Base-by-base conservation (phyloP, 257 asterid genomes). In the Paraleonurus japonicus region DNA sequence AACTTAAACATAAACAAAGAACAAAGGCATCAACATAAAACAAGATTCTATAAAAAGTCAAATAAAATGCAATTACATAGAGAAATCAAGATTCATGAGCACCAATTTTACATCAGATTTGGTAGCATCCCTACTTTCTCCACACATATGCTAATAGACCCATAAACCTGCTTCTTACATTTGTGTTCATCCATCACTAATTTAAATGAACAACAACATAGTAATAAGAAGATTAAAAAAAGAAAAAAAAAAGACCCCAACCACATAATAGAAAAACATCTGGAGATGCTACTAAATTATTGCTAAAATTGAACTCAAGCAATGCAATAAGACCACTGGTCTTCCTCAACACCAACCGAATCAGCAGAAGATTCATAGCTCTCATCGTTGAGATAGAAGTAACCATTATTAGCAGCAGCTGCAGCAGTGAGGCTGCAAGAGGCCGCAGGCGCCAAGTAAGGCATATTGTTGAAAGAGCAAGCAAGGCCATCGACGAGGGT, bases 381-480 rank as follows among this genome's bases (percentile, higher is more conserved):
- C 75, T 86, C 97, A 28, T 90, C 95, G 23, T 69, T 76, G 84
- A 84, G 72, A 53, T 73, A 85, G 58, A 79, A 86, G 76, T 78
- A 87, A 13, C 87, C 85, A 22, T 72, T 74, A 35, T 67, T 82
- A n/a, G 75, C 83, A 37, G 51, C 78, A 13, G 76, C 83, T 30
- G 55, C 80, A n/a, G 88, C 90, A 33, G 83, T 84, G 54, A 88
- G 33, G 67, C 88, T 67, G 74, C 90, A 89, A 39, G 89, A 75
- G 12, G 88, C 75, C 0, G 79, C 71, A 0, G 87, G 75, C 0
- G 80, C 76, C 60, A 95, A 85, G 71, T 95, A 95, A 72, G 99
- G 99, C 99, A 92, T 92, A 70, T 85, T 92, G 59, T 83, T 79
- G 85, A 95, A 95, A 3, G 83, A 86, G 30, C 78, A 82, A 17